Percentiles rank a stretch among this genome's conserved stretches.
Conservation (phyloP, 1,139 yeast genomes). For the Sugiyamaella grinbergsii region DNA sequence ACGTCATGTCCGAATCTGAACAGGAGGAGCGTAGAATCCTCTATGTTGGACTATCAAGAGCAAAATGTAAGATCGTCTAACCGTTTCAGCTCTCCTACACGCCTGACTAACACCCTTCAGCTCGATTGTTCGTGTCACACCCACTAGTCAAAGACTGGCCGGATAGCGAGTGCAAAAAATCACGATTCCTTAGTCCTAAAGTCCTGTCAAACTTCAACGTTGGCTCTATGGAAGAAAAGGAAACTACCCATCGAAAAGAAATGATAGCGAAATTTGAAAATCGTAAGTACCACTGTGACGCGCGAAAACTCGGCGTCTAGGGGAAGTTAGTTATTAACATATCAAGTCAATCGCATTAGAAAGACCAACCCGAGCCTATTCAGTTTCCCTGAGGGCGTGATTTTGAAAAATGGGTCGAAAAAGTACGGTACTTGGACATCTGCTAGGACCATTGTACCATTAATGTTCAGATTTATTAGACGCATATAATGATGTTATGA, state of each 20-base stretch:
- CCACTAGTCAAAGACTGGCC: slow-evolving; percentile 14
- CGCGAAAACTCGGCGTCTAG: background rate
- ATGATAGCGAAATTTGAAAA: slow-evolving; percentile 14
- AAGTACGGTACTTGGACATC: background rate
- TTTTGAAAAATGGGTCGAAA: background rate
- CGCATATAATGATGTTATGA: slow-evolving; percentile 3
- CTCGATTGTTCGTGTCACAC: slow-evolving; percentile 16
- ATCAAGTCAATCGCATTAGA: slow-evolving; percentile 16
- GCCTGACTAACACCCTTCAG: slow-evolving; percentile 7
- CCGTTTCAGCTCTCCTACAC: background rate
- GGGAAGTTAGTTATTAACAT: background rate
- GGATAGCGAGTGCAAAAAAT: slow-evolving; percentile 10
- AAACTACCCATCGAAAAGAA: background rate
- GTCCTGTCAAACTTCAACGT: slow-evolving; percentile 15
- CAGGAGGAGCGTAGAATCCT: slow-evolving; percentile 79
- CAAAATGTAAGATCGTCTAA: slow-evolving; percentile 46
- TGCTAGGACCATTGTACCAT: background rate
- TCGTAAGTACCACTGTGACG: slow-evolving; percentile 6
- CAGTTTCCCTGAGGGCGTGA: slow-evolving; percentile 8
- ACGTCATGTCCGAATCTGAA: slow-evolving; percentile 20
- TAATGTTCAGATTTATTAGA: slow-evolving; percentile 2
- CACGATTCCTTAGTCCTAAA: slow-evolving; percentile 16
- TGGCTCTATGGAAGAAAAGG: background rate
- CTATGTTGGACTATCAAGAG: slow-evolving; percentile 82
- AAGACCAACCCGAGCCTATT: slow-evolving; percentile 10